Percentiles rank a stretch among this genome's conserved stretches.
phyloP scores from a whole-genome alignment of 495 filamentous ascomycete genomes.

The Hypomontagnella monticulosa region DNA sequence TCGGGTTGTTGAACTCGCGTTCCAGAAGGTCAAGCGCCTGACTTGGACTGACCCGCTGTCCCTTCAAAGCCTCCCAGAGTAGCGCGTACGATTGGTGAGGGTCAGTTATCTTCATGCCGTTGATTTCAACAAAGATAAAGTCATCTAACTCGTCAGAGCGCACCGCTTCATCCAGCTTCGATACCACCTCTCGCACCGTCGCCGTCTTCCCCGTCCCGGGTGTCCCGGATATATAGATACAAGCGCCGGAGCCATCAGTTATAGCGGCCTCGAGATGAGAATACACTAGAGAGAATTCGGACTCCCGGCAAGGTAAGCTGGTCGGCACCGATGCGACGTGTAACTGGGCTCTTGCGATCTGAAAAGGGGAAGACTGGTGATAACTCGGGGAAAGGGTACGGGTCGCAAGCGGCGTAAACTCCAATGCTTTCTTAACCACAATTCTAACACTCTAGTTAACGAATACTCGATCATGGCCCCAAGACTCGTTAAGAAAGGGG shows the following conservation, averaged over 20 bases:
- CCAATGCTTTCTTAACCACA: constrained; percentile 86
- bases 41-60: constrained; percentile 88
- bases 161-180: constrained; percentile 85
- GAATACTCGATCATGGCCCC: constrained; percentile 53
- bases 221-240: constrained; percentile 99
- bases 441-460: constrained; percentile 79
- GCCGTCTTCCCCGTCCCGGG: constrained; percentile 99
- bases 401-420: constrained; percentile 94
- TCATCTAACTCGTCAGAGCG: constrained; percentile 93
- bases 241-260: constrained; percentile 88
- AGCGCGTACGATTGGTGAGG: constrained; percentile 95
- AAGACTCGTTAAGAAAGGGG: not conserved
- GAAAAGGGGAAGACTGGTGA: constrained; percentile 86
- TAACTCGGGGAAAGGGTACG: constrained; percentile 81
- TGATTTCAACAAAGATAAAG: constrained; percentile 99
- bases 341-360: constrained; percentile 84
- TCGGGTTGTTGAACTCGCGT: constrained; percentile 88
- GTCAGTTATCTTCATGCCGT: constrained; percentile 99
- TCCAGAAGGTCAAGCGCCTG: constrained; percentile 93
- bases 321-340: constrained; percentile 94
- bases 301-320: constrained; percentile 89
- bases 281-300: constrained; percentile 91
- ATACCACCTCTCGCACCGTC: constrained; percentile 94
- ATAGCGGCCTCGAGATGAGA: constrained; percentile 94
- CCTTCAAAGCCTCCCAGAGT: constrained; percentile 95